These are phyloP conservation scores for Vaccinium macrocarpon DNA, from an alignment of 148 eudicot genomes.

Conservation along the genomic window DNA sequence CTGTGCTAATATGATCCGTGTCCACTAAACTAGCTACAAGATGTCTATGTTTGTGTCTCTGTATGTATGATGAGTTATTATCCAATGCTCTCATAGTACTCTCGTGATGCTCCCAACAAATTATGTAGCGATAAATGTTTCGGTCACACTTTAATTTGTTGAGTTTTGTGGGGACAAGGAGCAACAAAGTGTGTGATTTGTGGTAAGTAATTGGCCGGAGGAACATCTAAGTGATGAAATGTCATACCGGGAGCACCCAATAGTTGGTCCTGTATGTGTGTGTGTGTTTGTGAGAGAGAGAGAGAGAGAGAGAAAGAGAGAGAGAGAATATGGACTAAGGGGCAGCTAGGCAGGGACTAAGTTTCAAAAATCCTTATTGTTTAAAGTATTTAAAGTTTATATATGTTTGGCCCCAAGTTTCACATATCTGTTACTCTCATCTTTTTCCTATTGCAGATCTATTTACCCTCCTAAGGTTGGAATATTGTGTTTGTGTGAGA, in stretches of 20 bases:
- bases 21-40: background rate
- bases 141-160: background rate
- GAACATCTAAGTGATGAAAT: too few relatives aligned
- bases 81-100: background rate
- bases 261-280: too few relatives aligned
- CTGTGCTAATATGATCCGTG: background rate
- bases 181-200: background rate
- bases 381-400: background rate
- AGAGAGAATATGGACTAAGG: background rate
- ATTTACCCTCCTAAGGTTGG: background rate
- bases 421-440: background rate
- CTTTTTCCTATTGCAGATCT: background rate
- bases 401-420: background rate
- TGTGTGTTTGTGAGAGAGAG: background rate
- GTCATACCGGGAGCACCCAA: too few relatives aligned
- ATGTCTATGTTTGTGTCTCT: background rate
- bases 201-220: background rate
- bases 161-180: background rate
- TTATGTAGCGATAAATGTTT: background rate
- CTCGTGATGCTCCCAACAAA: background rate
- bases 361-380: background rate
- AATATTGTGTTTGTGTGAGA: background rate
- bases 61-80: background rate
- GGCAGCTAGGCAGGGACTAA: background rate
- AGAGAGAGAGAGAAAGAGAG: background rate